A percentile compares a stretch with the other conserved stretches of the same genome.
These are phyloP conservation scores for Mollisiaceae sp. DNA, from an alignment of 2,329 filamentous ascomycete genomes.

Conservation along the genomic window DNA sequence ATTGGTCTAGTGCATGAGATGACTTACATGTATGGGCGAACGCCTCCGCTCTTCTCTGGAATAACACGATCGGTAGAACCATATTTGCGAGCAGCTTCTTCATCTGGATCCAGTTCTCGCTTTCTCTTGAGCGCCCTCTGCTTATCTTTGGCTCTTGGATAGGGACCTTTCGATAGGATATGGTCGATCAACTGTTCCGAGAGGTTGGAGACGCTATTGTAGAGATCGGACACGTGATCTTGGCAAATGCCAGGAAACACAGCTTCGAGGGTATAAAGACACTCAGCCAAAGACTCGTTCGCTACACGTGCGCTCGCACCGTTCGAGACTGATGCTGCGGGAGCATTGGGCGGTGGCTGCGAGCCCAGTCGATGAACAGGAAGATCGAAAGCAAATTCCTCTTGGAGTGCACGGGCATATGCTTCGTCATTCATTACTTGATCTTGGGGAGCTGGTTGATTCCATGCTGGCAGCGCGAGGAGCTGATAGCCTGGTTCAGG, in stretches of 20 bases:
- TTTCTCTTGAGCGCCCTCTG: constrained; percentile 45
- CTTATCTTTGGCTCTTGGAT: constrained; percentile 50
- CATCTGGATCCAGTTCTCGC: constrained; percentile 43
- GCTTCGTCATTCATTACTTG: constrained; percentile 1
- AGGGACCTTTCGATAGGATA: constrained; percentile 51
- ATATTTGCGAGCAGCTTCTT: constrained; percentile 44
- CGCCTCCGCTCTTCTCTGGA: constrained; percentile 25
- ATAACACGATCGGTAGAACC: constrained; percentile 38
- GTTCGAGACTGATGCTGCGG: no score
- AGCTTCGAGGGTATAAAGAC: constrained; percentile 45
- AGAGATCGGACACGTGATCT: constrained; percentile 48
- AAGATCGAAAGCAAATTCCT: constrained; percentile 1
- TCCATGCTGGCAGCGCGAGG: no score
- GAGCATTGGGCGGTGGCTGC: background rate
- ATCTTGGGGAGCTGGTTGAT: background rate
- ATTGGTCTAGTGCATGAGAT: background rate
- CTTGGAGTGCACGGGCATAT: constrained; percentile 8
- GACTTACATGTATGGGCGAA: constrained; percentile 33
- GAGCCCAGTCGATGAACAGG: background rate
- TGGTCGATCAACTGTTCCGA: constrained; percentile 41
- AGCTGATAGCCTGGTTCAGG: no score
- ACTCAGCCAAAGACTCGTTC: constrained; percentile 23
- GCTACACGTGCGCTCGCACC: no score
- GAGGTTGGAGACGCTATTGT: constrained; percentile 35
- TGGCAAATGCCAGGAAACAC: constrained; percentile 55